A percentile compares a stretch with the other conserved stretches of the same genome.
Conservation (phyloP, 495 filamentous ascomycete genomes). For the Tuber calosporum region DNA sequence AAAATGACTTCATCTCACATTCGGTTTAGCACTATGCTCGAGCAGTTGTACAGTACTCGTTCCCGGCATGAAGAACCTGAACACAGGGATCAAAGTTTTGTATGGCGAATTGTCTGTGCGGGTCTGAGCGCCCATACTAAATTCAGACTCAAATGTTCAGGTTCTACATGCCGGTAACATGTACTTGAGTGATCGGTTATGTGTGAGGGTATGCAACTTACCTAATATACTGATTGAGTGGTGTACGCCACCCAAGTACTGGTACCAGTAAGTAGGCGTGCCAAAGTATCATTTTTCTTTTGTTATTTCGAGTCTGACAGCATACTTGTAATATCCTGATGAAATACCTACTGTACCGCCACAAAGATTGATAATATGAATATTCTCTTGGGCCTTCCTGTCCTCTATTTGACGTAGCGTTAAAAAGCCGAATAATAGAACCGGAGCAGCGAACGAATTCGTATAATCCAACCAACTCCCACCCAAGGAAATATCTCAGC, state of each 20-base stretch:
- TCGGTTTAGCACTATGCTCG: background rate
- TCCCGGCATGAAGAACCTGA: too few relatives aligned
- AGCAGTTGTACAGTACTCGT: background rate
- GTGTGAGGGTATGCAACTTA: background rate
- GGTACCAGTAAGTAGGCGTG: background rate
- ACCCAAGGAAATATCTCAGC: background rate
- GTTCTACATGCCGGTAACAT: too few relatives aligned
- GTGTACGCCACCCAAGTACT: background rate
- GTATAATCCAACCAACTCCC: background rate
- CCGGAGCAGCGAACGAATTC: background rate
- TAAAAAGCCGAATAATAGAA: background rate
- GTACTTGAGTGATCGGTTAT: background rate
- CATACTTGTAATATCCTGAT: background rate
- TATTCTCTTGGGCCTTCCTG: background rate
- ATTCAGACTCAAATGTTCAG: too few relatives aligned
- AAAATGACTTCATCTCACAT: slow-evolving; percentile 4
- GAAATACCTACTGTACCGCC: background rate
- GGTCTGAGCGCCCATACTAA: too few relatives aligned
- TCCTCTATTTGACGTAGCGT: background rate
- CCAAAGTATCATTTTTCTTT: background rate
- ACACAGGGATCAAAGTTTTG: too few relatives aligned
- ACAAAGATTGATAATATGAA: background rate
- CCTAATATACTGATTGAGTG: background rate
- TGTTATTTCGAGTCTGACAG: background rate
- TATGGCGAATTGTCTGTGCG: too few relatives aligned